These are phyloP conservation scores for Plasmodium billcollinsi DNA, from an alignment of 169 alveolate genomes.

Conservation along the genomic window DNA sequence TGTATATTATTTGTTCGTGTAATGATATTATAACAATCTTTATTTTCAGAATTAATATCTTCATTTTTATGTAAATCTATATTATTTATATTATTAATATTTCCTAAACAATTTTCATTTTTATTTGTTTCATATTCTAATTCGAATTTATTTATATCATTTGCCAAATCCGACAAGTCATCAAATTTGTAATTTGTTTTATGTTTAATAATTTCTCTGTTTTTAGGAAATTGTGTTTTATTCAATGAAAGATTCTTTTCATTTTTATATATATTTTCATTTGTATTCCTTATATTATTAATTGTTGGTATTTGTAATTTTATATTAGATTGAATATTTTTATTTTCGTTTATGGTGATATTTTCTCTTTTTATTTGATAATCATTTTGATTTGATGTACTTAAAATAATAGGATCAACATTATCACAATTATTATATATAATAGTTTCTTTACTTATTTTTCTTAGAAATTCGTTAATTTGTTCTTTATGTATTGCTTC, in stretches of 20 bases:
- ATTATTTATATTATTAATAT: neutral
- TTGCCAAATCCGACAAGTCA: slow-evolving; percentile 34
- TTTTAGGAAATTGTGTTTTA: slow-evolving; percentile 1
- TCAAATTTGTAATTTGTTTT: slow-evolving; percentile 30
- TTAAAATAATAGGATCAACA: slow-evolving; percentile 2
- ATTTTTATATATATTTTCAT: neutral
- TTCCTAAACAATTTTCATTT: slow-evolving; percentile 13
- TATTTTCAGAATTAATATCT: slow-evolving; percentile 7
- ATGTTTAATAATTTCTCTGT: slow-evolving; percentile 13
- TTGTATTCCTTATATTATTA: slow-evolving; percentile 18
- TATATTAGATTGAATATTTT: slow-evolving; percentile 2
- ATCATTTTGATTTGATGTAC: neutral
- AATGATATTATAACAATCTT: slow-evolving; percentile 3
- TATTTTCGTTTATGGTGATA: slow-evolving; percentile 1
- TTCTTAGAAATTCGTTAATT: slow-evolving; percentile 59
- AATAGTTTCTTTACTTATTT: slow-evolving; percentile 41
- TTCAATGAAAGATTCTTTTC: slow-evolving; percentile 4
- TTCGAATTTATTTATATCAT: slow-evolving; percentile 25
- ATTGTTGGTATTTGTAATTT: slow-evolving; percentile 36
- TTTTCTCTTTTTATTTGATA: slow-evolving; percentile 15
- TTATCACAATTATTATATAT: slow-evolving; percentile 28
- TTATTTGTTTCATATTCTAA: slow-evolving; percentile 22
- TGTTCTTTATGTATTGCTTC: slow-evolving; percentile 77
- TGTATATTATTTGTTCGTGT: slow-evolving; percentile 7
- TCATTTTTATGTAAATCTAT: neutral